Conservation (phyloP, 202 grass and related monocot genomes). For the Dendrocalamus latiflorus region DNA sequence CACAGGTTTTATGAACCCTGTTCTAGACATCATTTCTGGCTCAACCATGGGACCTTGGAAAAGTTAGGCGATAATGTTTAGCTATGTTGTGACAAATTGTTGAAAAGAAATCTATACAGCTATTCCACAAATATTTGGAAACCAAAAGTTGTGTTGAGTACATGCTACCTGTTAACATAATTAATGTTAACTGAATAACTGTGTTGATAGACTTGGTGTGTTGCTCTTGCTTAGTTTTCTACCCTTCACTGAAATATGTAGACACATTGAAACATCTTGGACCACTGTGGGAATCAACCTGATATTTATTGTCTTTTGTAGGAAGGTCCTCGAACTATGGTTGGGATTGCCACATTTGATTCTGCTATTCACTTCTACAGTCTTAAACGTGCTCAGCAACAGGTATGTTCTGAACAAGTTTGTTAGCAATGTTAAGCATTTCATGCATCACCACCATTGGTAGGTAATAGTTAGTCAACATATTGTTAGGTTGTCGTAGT, state of each 20-base stretch:
- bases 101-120: not conserved
- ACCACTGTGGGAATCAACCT: not conserved
- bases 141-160: not conserved
- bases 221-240: not conserved
- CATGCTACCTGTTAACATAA: not conserved
- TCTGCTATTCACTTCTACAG: conserved; percentile 85
- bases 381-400: conserved; percentile 65
- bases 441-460: too few relatives aligned
- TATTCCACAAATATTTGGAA: not conserved
- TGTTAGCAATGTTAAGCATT: too few relatives aligned
- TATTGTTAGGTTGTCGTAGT: too few relatives aligned
- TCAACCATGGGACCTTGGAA: not conserved
- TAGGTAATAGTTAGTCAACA: not conserved
- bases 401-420: conserved; percentile 40
- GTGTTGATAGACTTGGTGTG: not conserved
- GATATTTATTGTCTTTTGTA: conserved; percentile 35
- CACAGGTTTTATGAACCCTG: not conserved
- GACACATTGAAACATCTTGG: not conserved
- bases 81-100: not conserved
- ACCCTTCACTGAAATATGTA: not conserved
- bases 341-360: too few relatives aligned
- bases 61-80: not conserved
- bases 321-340: conserved; percentile 77
- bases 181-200: not conserved
- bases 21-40: not conserved